Evolutionary conservation across 805 yeast genomes (phyloP), one percentile per base, ranked within the genome.

Genomic region (Candida pini): DNA sequence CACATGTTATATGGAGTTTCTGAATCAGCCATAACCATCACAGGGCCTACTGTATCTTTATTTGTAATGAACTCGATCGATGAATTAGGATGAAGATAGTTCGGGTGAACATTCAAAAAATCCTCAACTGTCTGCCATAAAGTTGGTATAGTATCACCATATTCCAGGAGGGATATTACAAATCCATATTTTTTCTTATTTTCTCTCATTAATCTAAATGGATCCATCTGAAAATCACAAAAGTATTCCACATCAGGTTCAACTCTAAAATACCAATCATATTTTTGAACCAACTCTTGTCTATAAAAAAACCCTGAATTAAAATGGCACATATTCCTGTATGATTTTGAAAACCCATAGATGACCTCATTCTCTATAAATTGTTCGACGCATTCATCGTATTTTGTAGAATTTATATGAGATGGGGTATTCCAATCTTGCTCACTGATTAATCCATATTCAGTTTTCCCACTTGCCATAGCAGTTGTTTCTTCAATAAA

Each of bases 291-390:
- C 29, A 87, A 54, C 37, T 77, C 76, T 52, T 88, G 95, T 53
- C 83, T 74, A 64, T 76, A 90, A 63, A 92, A 92, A 56, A 70
- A 84, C 0, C 97, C 97, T 3, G 95, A 81, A 54, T 92, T 90
- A 64, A 82, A 90, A 25, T 96, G 72, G 59, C 97, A 92, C 97
- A 92, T 92, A 58, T 90, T 89, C 54, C 97, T 73, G 52, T 83
- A 83, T 1, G 86, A 76, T 44, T 63, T 56, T 1, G 83, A 74
- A 20, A 63, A 71, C 1, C 87, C 90, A 53, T 83, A 83, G 1
- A 81, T 59, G 6, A 83, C 73, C 3, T 69, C 66, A 9, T 66
- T 55, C 12, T 65, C 64, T 13, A 55, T 58, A 64, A 71, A 62
- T 1, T 70, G 54, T 12, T 61, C 56, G 39, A 80, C 48, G 21